A percentile compares a stretch with the other conserved stretches of the same genome.
Evolutionary conservation across 257 asterid species (phyloP).

Genomic region (Thymus quinquecostatus): DNA sequence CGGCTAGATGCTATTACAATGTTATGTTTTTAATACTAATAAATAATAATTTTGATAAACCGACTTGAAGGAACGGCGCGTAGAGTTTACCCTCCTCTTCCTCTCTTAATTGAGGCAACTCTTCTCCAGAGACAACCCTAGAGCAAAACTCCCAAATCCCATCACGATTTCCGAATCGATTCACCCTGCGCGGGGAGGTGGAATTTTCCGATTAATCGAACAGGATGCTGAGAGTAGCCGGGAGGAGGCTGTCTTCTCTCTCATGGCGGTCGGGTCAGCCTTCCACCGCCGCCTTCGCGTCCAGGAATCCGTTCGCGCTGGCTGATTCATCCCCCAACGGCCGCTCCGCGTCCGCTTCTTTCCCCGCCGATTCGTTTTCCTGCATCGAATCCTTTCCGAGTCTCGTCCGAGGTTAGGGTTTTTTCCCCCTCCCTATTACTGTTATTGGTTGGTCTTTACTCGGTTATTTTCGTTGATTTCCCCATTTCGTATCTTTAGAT

Average conservation of each 20-base stretch:
- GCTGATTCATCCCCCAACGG: slow-evolving; percentile 46
- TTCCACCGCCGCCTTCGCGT: slow-evolving; percentile 43
- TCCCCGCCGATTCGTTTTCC: slow-evolving; percentile 30
- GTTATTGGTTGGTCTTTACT: neutral
- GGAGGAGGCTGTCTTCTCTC: slow-evolving; percentile 67
- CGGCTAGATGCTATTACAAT: slow-evolving; percentile 32
- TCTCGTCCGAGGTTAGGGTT: slow-evolving; percentile 61
- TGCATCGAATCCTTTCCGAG: slow-evolving; percentile 34
- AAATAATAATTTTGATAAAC: too few species aligned
- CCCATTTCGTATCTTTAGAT: neutral
- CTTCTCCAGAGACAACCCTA: slow-evolving; percentile 35
- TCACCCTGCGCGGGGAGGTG: neutral
- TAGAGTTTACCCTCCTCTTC: slow-evolving; percentile 10
- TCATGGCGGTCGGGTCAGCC: slow-evolving; percentile 52
- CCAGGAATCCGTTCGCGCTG: slow-evolving; percentile 41
- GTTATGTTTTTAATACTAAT: too few species aligned
- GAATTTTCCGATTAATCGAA: slow-evolving; percentile 18
- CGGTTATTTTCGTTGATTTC: neutral
- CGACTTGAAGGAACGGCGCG: neutral
- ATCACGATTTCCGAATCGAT: slow-evolving; percentile 6
- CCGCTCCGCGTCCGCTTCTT: slow-evolving; percentile 36
- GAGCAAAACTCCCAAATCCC: slow-evolving; percentile 30
- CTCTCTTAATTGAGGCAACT: slow-evolving; percentile 14
- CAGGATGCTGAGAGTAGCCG: slow-evolving; percentile 63
- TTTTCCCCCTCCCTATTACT: neutral